A percentile compares a stretch with the other conserved stretches of the same genome.
phyloP scores from a whole-genome alignment of 2,329 filamentous ascomycete species.

The Cladophialophora bantiana region DNA sequence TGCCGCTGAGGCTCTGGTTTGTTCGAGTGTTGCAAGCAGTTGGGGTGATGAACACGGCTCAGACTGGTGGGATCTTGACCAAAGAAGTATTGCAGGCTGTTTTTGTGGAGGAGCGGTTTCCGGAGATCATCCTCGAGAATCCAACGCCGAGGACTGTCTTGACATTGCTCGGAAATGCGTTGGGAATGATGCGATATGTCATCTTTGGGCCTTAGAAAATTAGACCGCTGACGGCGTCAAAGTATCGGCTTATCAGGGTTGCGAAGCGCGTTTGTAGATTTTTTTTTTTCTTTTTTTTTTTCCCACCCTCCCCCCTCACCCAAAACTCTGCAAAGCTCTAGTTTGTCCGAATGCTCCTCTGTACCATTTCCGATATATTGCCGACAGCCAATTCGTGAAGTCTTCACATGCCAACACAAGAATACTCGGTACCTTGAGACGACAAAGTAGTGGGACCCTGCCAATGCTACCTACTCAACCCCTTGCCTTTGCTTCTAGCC shows the following conservation, averaged over 20 bases:
- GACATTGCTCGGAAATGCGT: constrained; percentile 37
- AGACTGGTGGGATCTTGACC: constrained; percentile 39
- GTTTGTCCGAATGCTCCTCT: background rate
- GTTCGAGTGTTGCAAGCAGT: constrained; percentile 44
- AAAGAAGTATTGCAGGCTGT: constrained; percentile 40
- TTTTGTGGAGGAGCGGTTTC: constrained; percentile 46
- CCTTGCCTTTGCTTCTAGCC: background rate
- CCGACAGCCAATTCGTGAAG: background rate
- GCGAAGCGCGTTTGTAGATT: background rate
- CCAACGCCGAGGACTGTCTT: constrained; percentile 37
- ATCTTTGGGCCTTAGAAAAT: constrained; percentile 24
- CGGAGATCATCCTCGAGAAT: constrained; percentile 44
- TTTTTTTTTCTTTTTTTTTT: no score
- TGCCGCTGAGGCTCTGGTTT: constrained; percentile 42
- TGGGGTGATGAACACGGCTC: constrained; percentile 41
- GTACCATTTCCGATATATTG: constrained; percentile 5
- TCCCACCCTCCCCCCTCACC: no score
- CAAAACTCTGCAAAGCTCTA: background rate
- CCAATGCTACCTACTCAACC: background rate
- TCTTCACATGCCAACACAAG: no score
- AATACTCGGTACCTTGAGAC: background rate
- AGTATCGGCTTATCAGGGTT: background rate
- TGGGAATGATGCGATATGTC: constrained; percentile 35
- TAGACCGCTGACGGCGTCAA: background rate
- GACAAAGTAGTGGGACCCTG: background rate